Conservation (phyloP, 768 basidiomycete genomes). For the Russula earlei region DNA sequence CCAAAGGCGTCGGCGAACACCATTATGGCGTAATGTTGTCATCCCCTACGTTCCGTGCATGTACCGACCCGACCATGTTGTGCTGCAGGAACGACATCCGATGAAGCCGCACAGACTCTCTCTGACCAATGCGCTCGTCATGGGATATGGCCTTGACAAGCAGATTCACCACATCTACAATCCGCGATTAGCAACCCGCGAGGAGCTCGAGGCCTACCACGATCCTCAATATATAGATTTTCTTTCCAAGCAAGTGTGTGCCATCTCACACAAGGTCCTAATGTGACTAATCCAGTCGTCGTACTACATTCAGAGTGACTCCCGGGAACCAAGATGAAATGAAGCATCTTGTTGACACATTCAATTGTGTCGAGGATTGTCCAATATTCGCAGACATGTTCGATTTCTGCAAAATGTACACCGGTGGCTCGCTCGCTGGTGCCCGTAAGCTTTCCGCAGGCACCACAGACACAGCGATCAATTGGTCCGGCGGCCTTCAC, state of each 20-base stretch:
- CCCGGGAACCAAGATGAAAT: constrained; percentile 63
- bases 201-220: constrained; percentile 85
- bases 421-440: constrained; percentile 85
- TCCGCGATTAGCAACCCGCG: constrained; percentile 80
- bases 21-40: constrained; percentile 76
- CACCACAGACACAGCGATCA: constrained; percentile 91
- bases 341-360: constrained; percentile 70
- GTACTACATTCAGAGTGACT: constrained; percentile 63
- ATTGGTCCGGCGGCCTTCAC: constrained; percentile 98
- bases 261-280: not conserved
- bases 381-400: constrained; percentile 94
- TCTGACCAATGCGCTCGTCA: constrained; percentile 88
- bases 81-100: constrained; percentile 84
- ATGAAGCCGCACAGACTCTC: constrained; percentile 99
- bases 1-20: constrained; percentile 86
- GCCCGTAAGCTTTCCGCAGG: constrained; percentile 81
- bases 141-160: constrained; percentile 94
- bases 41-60: not conserved
- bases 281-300: not conserved
- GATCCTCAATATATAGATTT: constrained; percentile 95
- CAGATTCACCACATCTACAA: constrained; percentile 89
- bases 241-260: constrained; percentile 62
- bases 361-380: constrained; percentile 96
- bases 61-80: constrained; percentile 6
- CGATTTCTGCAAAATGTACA: constrained; percentile 89